Conservation (phyloP, 305 asterid genomes). For the Solanum aculeatissimum region DNA sequence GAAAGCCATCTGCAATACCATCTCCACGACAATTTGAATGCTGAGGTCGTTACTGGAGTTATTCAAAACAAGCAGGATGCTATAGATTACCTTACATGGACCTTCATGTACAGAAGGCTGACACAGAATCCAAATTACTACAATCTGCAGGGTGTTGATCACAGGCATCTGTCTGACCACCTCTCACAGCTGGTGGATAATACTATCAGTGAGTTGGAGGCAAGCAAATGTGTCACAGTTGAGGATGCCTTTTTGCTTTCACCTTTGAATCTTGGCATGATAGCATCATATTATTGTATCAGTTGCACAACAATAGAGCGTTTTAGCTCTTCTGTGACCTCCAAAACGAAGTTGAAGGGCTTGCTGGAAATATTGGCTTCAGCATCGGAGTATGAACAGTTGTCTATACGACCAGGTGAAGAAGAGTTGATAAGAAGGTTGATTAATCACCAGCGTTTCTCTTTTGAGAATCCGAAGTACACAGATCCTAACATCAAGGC, state of each 20-base stretch:
- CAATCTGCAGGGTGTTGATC: constrained; percentile 92
- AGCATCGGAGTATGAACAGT: constrained; percentile 81
- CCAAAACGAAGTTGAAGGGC: constrained; percentile 86
- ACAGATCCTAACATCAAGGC: constrained; percentile 83
- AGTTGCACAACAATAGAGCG: constrained; percentile 96
- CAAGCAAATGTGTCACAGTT: constrained; percentile 71
- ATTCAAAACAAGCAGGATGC: constrained; percentile 95
- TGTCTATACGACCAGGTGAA: constrained; percentile 84
- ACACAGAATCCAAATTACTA: constrained; percentile 94
- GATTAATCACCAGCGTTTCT: constrained; percentile 77
- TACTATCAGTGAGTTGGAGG: constrained; percentile 67
- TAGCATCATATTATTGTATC: constrained; percentile 87
- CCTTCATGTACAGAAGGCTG: constrained; percentile 90
- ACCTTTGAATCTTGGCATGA: constrained; percentile 87
- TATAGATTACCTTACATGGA: constrained; percentile 93
- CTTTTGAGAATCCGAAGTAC: constrained; percentile 64
- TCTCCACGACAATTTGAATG: constrained; percentile 85
- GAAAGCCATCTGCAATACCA: constrained; percentile 97
- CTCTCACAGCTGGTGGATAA: constrained; percentile 84
- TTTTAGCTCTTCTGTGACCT: constrained; percentile 70
- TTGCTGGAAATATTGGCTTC: constrained; percentile 78
- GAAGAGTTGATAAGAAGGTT: constrained; percentile 74
- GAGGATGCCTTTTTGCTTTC: constrained; percentile 67
- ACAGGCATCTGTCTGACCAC: constrained; percentile 87
- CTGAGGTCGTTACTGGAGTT: constrained; percentile 86